Conservation (phyloP, 2,329 filamentous ascomycete species). For the Atkinsonella texensis region DNA sequence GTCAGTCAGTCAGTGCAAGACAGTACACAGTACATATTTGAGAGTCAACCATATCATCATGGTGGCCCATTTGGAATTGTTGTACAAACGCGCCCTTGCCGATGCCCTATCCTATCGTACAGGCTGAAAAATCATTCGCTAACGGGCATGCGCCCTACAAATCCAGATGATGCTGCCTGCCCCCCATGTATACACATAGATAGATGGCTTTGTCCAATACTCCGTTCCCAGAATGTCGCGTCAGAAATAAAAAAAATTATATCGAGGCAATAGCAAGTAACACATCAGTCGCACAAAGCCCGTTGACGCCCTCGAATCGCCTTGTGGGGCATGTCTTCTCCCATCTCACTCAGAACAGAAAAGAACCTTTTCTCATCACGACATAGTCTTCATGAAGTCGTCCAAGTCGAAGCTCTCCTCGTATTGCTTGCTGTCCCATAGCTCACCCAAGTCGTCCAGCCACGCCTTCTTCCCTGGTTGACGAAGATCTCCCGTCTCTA, state of each 20-base stretch:
- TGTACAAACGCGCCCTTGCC: conserved; percentile 2
- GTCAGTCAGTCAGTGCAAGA: background rate
- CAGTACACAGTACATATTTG: too few relatives aligned
- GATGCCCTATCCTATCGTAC: conserved; percentile 3
- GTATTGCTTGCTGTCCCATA: conserved; percentile 97
- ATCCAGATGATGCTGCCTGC: conserved; percentile 1
- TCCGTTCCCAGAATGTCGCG: background rate
- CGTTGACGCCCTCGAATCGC: background rate
- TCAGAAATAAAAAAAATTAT: background rate
- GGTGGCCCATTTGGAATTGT: background rate
- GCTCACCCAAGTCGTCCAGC: conserved; percentile 84
- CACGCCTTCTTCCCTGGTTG: conserved; percentile 95
- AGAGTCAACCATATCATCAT: background rate
- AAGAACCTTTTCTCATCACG: conserved; percentile 24
- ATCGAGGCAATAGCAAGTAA: background rate
- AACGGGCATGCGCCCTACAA: background rate
- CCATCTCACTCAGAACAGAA: background rate
- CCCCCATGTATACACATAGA: background rate
- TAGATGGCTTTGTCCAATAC: background rate
- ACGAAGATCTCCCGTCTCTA: conserved; percentile 81
- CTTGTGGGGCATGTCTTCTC: background rate
- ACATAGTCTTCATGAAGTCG: conserved; percentile 91
- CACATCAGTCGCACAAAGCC: background rate
- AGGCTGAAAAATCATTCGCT: conserved; percentile 3
- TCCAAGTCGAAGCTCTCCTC: conserved; percentile 96